phyloP scores from a whole-genome alignment of 1,284 basidiomycete species.

The Apiotrichum gamsii region DNA sequence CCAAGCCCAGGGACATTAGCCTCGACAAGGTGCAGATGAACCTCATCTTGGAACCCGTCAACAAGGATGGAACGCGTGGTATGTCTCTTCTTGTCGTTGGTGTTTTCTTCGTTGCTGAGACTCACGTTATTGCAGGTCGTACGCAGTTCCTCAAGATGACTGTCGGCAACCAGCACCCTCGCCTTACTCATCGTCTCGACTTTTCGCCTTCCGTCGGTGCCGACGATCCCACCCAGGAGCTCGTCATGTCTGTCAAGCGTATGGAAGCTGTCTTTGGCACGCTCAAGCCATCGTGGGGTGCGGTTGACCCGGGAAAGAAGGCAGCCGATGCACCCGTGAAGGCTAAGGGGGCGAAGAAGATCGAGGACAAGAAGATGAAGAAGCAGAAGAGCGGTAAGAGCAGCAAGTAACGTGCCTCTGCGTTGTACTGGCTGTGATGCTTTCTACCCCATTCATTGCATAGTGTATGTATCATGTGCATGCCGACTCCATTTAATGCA shows the following conservation, averaged over 20 bases:
- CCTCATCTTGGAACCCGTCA: slow-evolving; percentile 2
- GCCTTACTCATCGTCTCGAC: slow-evolving; percentile 12
- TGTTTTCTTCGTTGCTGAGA: too few relatives aligned
- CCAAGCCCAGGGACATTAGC: slow-evolving; percentile 8
- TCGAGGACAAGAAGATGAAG: too few relatives aligned
- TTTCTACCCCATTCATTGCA: too few relatives aligned
- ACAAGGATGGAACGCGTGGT: neutral
- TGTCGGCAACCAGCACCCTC: too few relatives aligned
- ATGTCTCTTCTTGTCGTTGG: neutral
- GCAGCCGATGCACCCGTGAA: too few relatives aligned
- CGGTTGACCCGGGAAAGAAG: too few relatives aligned
- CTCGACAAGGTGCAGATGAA: slow-evolving; percentile 2
- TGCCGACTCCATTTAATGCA: too few relatives aligned
- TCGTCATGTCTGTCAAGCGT: slow-evolving; percentile 7
- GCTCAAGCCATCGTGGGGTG: neutral
- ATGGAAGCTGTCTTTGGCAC: slow-evolving; percentile 17
- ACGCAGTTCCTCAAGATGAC: neutral
- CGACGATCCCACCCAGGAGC: slow-evolving; percentile 3
- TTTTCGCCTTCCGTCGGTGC: slow-evolving; percentile 4
- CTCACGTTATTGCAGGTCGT: neutral
- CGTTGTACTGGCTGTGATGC: too few relatives aligned
- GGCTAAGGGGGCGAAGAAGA: too few relatives aligned
- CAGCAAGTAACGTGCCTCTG: too few relatives aligned
- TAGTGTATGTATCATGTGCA: too few relatives aligned
- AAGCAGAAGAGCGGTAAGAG: too few relatives aligned